These are phyloP conservation scores for Malassezia furfur DNA, from an alignment of 1,284 basidiomycete genomes.

Conservation along the genomic window DNA sequence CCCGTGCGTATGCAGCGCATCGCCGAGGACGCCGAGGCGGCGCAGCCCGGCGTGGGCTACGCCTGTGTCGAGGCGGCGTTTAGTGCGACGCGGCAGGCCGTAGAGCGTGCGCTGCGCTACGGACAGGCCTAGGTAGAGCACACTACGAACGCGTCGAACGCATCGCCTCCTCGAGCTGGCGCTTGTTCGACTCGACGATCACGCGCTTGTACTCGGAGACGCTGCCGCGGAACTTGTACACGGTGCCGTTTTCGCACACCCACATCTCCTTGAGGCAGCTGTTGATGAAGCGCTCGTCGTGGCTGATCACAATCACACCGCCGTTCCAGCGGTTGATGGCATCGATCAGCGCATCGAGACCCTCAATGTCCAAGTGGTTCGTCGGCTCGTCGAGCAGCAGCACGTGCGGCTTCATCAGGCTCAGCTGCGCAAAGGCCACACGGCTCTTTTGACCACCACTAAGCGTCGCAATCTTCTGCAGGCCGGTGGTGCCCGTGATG, in stretches of 20 bases:
- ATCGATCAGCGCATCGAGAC: conserved; percentile 86
- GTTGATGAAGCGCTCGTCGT: conserved; percentile 44
- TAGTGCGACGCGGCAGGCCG: conserved; percentile 4
- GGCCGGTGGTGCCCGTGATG: conserved; percentile 91
- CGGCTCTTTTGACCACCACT: conserved; percentile 89
- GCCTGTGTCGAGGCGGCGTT: conserved; percentile 9
- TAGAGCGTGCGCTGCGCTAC: conserved; percentile 5
- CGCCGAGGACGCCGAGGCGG: conserved; percentile 5
- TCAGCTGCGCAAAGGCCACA: conserved; percentile 87
- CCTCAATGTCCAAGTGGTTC: conserved; percentile 82
- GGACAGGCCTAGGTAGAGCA: background rate
- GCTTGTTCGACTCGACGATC: conserved; percentile 37
- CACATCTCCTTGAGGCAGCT: conserved; percentile 39
- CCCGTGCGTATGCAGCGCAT: conserved; percentile 1
- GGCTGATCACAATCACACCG: conserved; percentile 55
- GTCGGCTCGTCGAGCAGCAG: conserved; percentile 97
- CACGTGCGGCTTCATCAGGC: conserved; percentile 80
- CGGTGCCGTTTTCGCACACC: conserved; percentile 76
- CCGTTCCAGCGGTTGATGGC: conserved; percentile 86
- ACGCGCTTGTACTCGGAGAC: conserved; percentile 81
- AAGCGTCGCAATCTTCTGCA: conserved; percentile 58
- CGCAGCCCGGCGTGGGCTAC: conserved; percentile 5
- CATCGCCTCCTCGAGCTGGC: conserved; percentile 13
- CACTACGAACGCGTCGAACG: background rate
- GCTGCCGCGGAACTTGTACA: conserved; percentile 76